These are phyloP conservation scores for Coemansia sp. DNA, from an alignment of 192 early-diverging fungal species.

Conservation along the genomic window DNA sequence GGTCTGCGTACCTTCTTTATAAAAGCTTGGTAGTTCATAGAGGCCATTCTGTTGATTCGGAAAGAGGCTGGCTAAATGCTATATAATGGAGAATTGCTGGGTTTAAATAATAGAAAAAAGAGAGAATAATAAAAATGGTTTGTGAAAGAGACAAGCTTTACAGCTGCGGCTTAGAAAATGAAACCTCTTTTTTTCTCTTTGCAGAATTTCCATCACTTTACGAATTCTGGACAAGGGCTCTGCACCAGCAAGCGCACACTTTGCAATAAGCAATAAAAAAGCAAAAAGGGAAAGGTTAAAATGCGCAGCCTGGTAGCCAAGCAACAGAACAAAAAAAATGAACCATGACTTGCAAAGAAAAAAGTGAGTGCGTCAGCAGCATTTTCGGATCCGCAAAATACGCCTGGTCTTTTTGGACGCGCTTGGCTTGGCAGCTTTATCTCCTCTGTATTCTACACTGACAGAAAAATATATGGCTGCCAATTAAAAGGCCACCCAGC, in stretches of 20 bases:
- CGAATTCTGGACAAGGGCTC: too few species aligned
- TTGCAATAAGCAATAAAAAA: too few species aligned
- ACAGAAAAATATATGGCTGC: not conserved
- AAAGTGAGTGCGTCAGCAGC: not conserved
- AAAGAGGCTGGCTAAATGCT: not conserved
- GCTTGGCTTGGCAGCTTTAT: not conserved
- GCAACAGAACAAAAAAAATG: too few species aligned
- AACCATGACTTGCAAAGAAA: not conserved
- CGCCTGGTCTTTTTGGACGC: not conserved
- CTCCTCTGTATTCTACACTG: not conserved
- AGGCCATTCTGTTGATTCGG: slow-evolving; percentile 1
- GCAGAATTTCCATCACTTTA: not conserved
- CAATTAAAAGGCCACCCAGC: not conserved
- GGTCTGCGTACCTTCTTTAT: slow-evolving; percentile 18
- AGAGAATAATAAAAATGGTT: not conserved
- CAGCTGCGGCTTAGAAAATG: not conserved
- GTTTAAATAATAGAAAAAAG: slow-evolving; percentile 8
- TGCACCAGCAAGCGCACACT: too few species aligned
- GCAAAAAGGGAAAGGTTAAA: too few species aligned
- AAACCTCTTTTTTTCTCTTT: not conserved
- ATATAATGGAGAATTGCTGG: not conserved
- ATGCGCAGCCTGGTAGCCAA: too few species aligned
- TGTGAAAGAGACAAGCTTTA: not conserved
- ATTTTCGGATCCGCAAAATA: not conserved
- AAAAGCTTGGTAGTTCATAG: slow-evolving; percentile 14